A percentile compares a stretch with the other conserved stretches of the same genome.
Conservation (phyloP, 2,329 filamentous ascomycete genomes). For the Aspergillus fijiensis region DNA sequence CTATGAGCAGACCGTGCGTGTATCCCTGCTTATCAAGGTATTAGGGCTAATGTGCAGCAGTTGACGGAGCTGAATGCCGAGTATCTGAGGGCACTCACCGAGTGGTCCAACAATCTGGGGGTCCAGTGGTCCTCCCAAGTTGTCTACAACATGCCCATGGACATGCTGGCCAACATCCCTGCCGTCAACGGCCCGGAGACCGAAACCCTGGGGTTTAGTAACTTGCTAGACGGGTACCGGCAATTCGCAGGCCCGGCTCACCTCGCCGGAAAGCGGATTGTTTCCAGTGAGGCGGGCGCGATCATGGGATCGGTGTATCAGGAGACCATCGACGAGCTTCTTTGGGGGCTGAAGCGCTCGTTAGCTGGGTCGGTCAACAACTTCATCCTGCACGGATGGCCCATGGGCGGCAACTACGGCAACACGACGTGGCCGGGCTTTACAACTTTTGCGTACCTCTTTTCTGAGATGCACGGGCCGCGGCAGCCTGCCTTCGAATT, state of each 20-base stretch:
- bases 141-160: conserved; percentile 45
- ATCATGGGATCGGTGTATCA: conserved; percentile 20
- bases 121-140: conserved; percentile 43
- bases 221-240: conserved; percentile 42
- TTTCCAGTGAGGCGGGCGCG: conserved; percentile 45
- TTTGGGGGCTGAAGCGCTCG: conserved; percentile 41
- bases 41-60: not conserved
- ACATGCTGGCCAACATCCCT: conserved; percentile 43
- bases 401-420: conserved; percentile 44
- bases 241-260: conserved; percentile 44
- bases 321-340: conserved; percentile 26
- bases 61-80: conserved; percentile 6
- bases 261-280: conserved; percentile 38
- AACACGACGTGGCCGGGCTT: conserved; percentile 54
- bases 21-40: too few species aligned
- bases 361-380: conserved; percentile 46
- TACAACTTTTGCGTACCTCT: conserved; percentile 47
- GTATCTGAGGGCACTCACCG: conserved; percentile 33
- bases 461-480: conserved; percentile 43
- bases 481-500: conserved; percentile 38
- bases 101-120: conserved; percentile 35
- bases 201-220: conserved; percentile 40
- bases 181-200: conserved; percentile 43
- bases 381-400: conserved; percentile 47
- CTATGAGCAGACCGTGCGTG: conserved; percentile 20